Base-by-base conservation (phyloP, 352 stramenopile genomes). In the Globisporangium nunn region DNA sequence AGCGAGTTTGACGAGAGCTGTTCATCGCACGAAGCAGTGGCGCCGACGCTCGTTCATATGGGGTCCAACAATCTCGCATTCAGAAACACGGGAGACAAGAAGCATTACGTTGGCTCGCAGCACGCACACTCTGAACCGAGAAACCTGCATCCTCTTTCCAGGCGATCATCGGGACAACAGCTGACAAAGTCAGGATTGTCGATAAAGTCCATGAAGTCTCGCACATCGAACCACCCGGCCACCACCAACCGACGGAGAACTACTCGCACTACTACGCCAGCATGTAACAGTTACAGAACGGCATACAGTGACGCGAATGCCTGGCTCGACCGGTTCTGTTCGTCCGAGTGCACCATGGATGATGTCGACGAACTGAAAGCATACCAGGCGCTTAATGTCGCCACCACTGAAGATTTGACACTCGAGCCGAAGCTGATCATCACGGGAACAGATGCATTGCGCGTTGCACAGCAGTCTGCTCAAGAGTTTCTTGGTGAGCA, bases 401-500 rank as follows among this genome's bases (percentile, higher is more conserved):
- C 49, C 2, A 41, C 46, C 6, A 18, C 37, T 6, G 31, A 56
- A 28, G 47, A 56, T 35, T 33, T 33, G 46, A 47, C n/a, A n/a
- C 64, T 67, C 45, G 53, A 75, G 31, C 65, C 50, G 44, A 62
- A 49, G 14, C 50, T 49, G 35, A 58, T 84, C 31, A 43, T 75
- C 41, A 70, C 65, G 33, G 72, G 63, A 1, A 30, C 67, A 4
- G 64, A 74, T 3, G 75, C 71, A 14, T 67, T 74, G 43, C 51
- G 61, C 4, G 63, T 86, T 17, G 74, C 76, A 4, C 71, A 69
- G 7, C 52, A 61, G 28, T 70, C 67, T 1, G 62, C 41, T 1
- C 58, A 63, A 5, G 70, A 82, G 41, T 76, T 81, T 58, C 63
- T 80, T 41, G 52, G 50, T 3, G 23, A 62, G 30, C 15, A 52